These are phyloP conservation scores for Mycocentrospora acerina DNA, from an alignment of 2,329 filamentous ascomycete genomes.

Conservation along the genomic window DNA sequence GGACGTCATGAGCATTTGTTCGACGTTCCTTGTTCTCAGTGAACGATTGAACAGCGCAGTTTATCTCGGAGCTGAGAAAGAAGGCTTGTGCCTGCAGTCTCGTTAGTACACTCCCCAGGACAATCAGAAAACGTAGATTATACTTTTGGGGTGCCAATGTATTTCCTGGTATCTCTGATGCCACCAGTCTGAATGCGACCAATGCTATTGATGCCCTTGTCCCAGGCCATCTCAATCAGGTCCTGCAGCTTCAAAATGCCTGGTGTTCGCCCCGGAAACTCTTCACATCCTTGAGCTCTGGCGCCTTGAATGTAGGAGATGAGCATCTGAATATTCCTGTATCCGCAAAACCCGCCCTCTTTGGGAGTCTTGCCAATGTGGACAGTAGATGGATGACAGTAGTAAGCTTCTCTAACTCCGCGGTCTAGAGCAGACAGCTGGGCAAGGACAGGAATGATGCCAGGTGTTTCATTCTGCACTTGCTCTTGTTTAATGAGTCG, in stretches of 20 bases:
- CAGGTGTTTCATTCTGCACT: constrained; percentile 49
- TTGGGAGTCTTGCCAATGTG: constrained; percentile 77
- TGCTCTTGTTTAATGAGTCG: constrained; percentile 43
- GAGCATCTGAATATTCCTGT: constrained; percentile 92
- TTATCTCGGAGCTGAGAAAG: constrained; percentile 68
- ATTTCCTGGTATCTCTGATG: constrained; percentile 85
- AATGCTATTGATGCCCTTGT: constrained; percentile 73
- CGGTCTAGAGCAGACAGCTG: constrained; percentile 60
- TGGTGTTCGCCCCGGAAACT: constrained; percentile 65
- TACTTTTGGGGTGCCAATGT: constrained; percentile 91
- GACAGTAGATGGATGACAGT: constrained; percentile 73
- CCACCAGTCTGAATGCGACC: constrained; percentile 82
- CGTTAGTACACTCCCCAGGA: constrained; percentile 9
- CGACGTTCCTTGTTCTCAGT: constrained; percentile 50
- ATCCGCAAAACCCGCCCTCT: constrained; percentile 95
- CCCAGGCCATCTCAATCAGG: constrained; percentile 85
- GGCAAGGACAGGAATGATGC: constrained; percentile 48
- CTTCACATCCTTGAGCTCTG: constrained; percentile 57
- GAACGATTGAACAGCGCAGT: constrained; percentile 55
- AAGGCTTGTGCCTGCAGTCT: constrained; percentile 73
- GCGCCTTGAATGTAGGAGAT: constrained; percentile 72
- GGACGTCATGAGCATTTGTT: constrained; percentile 51
- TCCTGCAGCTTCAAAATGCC: constrained; percentile 82
- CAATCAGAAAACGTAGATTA: constrained; percentile 3
- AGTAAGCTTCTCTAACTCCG: constrained; percentile 68